Evolutionary conservation across 148 eudicot genomes (phyloP), one percentile per base, ranked within the genome.

Genomic region (Simmondsia chinensis): DNA sequence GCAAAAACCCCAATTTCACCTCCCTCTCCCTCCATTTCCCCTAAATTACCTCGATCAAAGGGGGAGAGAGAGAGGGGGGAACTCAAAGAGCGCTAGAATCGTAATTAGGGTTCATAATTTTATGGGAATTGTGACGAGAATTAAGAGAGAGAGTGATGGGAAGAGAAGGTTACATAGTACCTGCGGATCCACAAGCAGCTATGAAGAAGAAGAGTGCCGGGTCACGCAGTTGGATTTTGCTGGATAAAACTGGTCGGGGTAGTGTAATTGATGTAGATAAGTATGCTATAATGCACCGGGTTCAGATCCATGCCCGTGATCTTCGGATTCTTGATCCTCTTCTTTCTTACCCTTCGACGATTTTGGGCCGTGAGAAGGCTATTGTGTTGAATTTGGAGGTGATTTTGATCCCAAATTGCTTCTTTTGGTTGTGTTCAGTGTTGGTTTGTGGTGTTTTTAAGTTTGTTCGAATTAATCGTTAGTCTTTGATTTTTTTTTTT

Each of bases 301-400:
- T 82, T 4, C 47, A 61, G 10, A 82, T 86, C 38, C 71, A 75
- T 57, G 95, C 91, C 5, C 69, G 95, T 52, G 95, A 86, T 59
- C 70, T 86, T 33, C 50, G 95, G 45, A 78, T 86, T 54, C 78
- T 82, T 43, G 95, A 86, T 39, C 95, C 95, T 21, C 20, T 86
- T 29, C 43, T 86, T 13, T 82, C 91, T 30, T 86, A 86, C 39
- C 95, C 95, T 57, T 86, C 95, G 20, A 65, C 74, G 0, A 82
- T 86, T 58, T 52, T 86, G 9, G 95, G 87, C 20, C 59, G 95
- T 46, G 95, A 82, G 40, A 52, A 67, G 34, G 93, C 95, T 3
- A 78, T 86, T 8, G 73, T 86, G 39, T 74, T 86, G 40, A 86
- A 86, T 71, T 66, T 86, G 67, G 95, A 86, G 83, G 95, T 82